Evolutionary conservation across 345 rosid species (phyloP).

Genomic region (Capsella bursapastoris): DNA sequence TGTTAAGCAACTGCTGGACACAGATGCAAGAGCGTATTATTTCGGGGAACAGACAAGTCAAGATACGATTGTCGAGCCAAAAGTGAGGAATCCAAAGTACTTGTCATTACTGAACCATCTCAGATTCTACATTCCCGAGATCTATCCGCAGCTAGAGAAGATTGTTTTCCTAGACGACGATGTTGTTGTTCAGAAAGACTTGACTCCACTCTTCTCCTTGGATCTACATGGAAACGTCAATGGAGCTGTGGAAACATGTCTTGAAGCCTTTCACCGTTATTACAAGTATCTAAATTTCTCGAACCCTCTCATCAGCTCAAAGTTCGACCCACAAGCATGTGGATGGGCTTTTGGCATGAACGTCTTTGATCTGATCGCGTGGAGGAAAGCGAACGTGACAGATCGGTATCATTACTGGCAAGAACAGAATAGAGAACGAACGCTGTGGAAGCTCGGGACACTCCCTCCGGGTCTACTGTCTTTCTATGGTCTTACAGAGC

Average conservation of each 20-base stretch:
- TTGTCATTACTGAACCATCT: slow-evolving; percentile 81
- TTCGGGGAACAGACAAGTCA: slow-evolving; percentile 55
- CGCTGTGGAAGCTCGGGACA: slow-evolving; percentile 92
- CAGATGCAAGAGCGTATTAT: slow-evolving; percentile 58
- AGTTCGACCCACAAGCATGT: slow-evolving; percentile 97
- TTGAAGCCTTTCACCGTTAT: slow-evolving; percentile 91
- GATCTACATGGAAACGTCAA: slow-evolving; percentile 94
- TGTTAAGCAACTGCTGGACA: slow-evolving; percentile 57
- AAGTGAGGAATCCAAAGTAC: slow-evolving; percentile 68
- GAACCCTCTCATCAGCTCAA: slow-evolving; percentile 85
- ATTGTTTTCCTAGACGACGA: slow-evolving; percentile 92
- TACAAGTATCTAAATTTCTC: slow-evolving; percentile 97
- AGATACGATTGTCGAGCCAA: slow-evolving; percentile 63
- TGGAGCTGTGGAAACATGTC: slow-evolving; percentile 99
- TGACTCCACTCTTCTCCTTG: slow-evolving; percentile 88
- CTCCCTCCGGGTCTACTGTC: slow-evolving; percentile 93
- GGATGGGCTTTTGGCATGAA: slow-evolving; percentile 99
- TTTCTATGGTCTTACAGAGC: slow-evolving; percentile 93
- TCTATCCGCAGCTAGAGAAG: slow-evolving; percentile 93
- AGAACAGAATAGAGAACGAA: slow-evolving; percentile 71
- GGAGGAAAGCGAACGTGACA: slow-evolving; percentile 96
- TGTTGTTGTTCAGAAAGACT: slow-evolving; percentile 93
- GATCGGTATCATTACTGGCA: slow-evolving; percentile 85
- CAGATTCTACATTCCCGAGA: slow-evolving; percentile 91
- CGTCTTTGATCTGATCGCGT: slow-evolving; percentile 78